phyloP scores from a whole-genome alignment of 208 protist species.

The Leishmania aethiopica region DNA sequence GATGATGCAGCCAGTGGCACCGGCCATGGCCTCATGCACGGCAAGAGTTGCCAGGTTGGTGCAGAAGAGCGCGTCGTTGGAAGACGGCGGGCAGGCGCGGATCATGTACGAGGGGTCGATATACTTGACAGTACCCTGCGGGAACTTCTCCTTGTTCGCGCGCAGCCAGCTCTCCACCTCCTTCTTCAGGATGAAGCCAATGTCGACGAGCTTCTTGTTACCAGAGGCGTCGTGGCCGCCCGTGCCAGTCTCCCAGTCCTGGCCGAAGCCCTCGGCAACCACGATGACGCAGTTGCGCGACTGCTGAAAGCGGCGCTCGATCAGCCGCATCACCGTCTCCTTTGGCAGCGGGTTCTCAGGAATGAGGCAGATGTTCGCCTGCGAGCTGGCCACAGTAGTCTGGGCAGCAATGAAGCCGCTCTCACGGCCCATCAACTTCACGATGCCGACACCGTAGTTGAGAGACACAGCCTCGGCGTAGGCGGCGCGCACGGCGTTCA shows the following conservation, averaged over 20 bases:
- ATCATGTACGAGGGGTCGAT: constrained; percentile 98
- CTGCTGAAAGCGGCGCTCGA: constrained; percentile 77
- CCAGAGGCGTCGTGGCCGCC: constrained; percentile 89
- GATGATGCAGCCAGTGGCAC: constrained; percentile 88
- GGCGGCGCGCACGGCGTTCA: constrained; percentile 85
- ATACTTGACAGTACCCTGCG: constrained; percentile 90
- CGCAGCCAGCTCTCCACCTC: constrained; percentile 83
- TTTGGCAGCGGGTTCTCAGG: constrained; percentile 90
- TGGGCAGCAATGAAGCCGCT: constrained; percentile 95
- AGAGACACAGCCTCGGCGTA: constrained; percentile 91
- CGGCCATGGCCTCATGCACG: constrained; percentile 92
- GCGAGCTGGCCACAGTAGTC: constrained; percentile 87
- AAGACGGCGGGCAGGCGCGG: constrained; percentile 88
- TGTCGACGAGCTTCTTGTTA: constrained; percentile 93
- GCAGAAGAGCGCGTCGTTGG: constrained; percentile 92
- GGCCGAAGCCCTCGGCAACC: constrained; percentile 95
- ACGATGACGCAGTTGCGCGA: constrained; percentile 92
- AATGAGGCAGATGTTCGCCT: constrained; percentile 94
- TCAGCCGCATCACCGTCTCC: constrained; percentile 80
- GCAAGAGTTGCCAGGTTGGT: constrained; percentile 82
- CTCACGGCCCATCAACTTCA: constrained; percentile 96
- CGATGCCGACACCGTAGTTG: constrained; percentile 93
- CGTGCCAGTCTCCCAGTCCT: constrained; percentile 71
- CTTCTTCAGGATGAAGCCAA: constrained; percentile 91
- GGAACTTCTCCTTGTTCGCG: constrained; percentile 64